Evolutionary conservation across 2,329 filamentous ascomycete genomes (phyloP).

Genomic region (Penicillium sp.): DNA sequence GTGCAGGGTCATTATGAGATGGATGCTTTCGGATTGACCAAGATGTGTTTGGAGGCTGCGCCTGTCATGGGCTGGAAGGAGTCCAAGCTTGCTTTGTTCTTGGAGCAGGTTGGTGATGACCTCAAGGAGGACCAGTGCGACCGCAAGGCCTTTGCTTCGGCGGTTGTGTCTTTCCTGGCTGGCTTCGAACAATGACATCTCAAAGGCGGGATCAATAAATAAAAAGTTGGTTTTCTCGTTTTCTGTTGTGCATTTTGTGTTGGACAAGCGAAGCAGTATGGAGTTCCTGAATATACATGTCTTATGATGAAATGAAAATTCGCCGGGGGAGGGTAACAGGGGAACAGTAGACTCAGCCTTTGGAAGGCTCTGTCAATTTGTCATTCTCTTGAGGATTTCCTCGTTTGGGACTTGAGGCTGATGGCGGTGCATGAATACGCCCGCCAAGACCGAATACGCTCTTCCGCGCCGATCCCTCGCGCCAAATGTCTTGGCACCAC

Average conservation of each 20-base stretch:
- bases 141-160: conserved; percentile 25
- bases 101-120: conserved; percentile 27
- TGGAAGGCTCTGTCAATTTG: no score
- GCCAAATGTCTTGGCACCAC: neutral
- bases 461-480: neutral
- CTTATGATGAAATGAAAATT: no score
- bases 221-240: neutral
- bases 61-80: conserved; percentile 25
- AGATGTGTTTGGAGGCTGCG: conserved; percentile 27
- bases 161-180: conserved; percentile 26
- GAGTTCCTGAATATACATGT: no score
- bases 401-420: neutral
- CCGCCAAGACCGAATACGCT: neutral
- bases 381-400: no score
- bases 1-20: conserved; percentile 30
- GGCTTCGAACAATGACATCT: conserved; percentile 19
- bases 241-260: neutral
- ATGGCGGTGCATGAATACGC: neutral
- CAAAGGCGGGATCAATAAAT: neutral
- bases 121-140: conserved; percentile 21
- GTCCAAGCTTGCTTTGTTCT: conserved; percentile 23
- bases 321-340: no score
- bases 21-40: conserved; percentile 24
- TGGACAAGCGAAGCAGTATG: no score
- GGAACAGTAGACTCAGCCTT: no score